A percentile compares a stretch with the other conserved stretches of the same genome.
phyloP scores from a whole-genome alignment of 1,139 yeast genomes.

The Geotrichum aggregatum region DNA sequence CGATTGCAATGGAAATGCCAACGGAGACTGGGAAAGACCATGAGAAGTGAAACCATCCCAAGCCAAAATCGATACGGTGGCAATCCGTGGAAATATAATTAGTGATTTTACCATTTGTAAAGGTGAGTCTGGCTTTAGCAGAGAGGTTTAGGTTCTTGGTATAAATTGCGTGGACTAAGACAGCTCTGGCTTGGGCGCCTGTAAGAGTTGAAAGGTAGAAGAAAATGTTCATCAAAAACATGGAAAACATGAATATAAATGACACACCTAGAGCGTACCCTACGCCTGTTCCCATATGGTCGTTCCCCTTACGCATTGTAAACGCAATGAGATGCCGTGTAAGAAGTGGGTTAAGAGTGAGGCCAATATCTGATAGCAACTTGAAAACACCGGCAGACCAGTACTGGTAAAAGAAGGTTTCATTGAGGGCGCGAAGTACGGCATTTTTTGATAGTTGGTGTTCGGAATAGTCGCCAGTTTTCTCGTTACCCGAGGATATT shows the following conservation, averaged over 20 bases:
- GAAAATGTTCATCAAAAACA: constrained; percentile 57
- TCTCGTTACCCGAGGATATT: constrained; percentile 23
- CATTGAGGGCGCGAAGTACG: constrained; percentile 47
- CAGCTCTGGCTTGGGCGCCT: constrained; percentile 66
- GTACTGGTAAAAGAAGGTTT: constrained; percentile 55
- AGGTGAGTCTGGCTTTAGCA: constrained; percentile 56
- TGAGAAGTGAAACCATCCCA: constrained; percentile 64
- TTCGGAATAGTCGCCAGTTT: constrained; percentile 32
- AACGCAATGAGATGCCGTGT: constrained; percentile 53
- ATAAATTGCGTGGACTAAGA: constrained; percentile 61
- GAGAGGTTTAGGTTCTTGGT: constrained; percentile 62
- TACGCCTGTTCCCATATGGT: constrained; percentile 48
- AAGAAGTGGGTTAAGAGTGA: constrained; percentile 49
- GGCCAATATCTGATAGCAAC: constrained; percentile 47
- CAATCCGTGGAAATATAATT: constrained; percentile 75
- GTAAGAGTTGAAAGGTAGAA: constrained; percentile 57
- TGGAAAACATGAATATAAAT: constrained; percentile 45
- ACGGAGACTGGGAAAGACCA: constrained; percentile 48
- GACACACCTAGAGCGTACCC: constrained; percentile 60
- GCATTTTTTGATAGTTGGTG: constrained; percentile 35
- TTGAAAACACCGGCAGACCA: constrained; percentile 45
- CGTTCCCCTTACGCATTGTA: constrained; percentile 29
- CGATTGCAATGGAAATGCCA: constrained; percentile 57
- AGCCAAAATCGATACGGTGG: constrained; percentile 72
- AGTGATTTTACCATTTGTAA: constrained; percentile 65